Conservation (phyloP, 2,329 filamentous ascomycete genomes). For the Nigrospora osmanthi region DNA sequence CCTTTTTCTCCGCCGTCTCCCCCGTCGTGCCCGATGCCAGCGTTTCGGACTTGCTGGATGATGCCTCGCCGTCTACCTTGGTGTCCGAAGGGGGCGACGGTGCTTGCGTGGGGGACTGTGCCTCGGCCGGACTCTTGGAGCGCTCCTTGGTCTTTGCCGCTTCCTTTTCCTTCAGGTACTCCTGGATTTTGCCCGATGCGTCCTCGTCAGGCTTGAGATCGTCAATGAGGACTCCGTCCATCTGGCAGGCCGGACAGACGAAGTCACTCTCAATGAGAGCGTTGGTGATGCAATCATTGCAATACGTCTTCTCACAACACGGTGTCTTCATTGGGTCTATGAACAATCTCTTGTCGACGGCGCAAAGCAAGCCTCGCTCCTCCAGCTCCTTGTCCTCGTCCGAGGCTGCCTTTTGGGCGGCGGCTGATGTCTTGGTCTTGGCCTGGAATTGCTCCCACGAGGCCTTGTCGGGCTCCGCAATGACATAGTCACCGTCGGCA, state of each 20-base stretch:
- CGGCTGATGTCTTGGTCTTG: constrained; percentile 79
- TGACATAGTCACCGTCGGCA: constrained; percentile 93
- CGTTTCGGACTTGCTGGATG: constrained; percentile 18
- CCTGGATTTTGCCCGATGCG: constrained; percentile 67
- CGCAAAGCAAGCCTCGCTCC: constrained; percentile 83
- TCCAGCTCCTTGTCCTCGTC: constrained; percentile 80
- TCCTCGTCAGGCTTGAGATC: constrained; percentile 80
- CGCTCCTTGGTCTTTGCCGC: constrained; percentile 32
- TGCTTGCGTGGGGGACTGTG: constrained; percentile 12
- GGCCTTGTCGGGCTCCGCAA: constrained; percentile 90
- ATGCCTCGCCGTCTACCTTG: constrained; percentile 27
- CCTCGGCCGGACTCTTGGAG: constrained; percentile 37
- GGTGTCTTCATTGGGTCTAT: constrained; percentile 98
- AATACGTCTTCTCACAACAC: constrained; percentile 97
- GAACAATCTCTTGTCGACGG: constrained; percentile 96
- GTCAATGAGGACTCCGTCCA: constrained; percentile 87
- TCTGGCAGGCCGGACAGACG: constrained; percentile 84
- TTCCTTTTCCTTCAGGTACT: constrained; percentile 57
- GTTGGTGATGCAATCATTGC: constrained; percentile 99
- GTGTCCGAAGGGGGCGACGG: constrained; percentile 17
- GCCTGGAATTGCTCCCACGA: constrained; percentile 97
- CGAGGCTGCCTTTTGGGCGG: constrained; percentile 69
- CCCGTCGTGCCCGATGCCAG: constrained; percentile 20
- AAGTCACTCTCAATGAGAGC: constrained; percentile 98
- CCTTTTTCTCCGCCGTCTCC: constrained; percentile 17